Base-by-base conservation (phyloP, 1,284 basidiomycete genomes). In the Phellopilus nigrolimitatus region DNA sequence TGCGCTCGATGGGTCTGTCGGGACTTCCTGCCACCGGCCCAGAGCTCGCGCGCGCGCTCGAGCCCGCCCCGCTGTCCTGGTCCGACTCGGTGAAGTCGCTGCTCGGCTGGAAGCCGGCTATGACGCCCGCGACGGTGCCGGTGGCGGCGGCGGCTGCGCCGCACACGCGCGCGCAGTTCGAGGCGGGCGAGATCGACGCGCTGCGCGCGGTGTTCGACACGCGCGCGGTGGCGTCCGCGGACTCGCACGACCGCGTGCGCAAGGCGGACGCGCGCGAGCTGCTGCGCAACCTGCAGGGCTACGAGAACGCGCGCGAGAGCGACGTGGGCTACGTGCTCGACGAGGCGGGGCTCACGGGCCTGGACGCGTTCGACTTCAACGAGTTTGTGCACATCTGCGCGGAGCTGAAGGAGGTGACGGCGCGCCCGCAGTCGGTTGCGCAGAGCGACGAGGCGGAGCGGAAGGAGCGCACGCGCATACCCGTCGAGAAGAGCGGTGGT, bases 401-500 rank as follows among this genome's bases (percentile, higher is more conserved):
- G 2, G 84, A 80, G 45, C 69, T 94, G 56, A 91, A 91, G 66
- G 89, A 93, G 59, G 76, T 92, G 15, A 78, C 78, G 51, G 80
- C 82, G 62, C 71, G 74, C 46, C 83, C 73, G 64, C 27, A 25
- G 0, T 69, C 66, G 49, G 68, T 62, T 19, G 58, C 59, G 27
- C 63, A 63, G 51, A 57, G 61, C 34, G 64, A 57, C 39, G 73
- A 72, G 56, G 66, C 65, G 21, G 66, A 79, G 59, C 72, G 84
- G 53, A 53, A 57, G 17, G 67, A 79, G 57, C 71, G 84, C 52
- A 51, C 56, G 24, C 74, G 76, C 56, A 92, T 91, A 53, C 89
- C 90, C 1, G 89, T 93, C 13, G 89, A 92, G 71, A 84, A 88
- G 74, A 87, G 84, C 55, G 90, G 89, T 52, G 90, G 90, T 43